A percentile compares a stretch with the other conserved stretches of the same genome.
Evolutionary conservation across 2,329 filamentous ascomycete species (phyloP).

Genomic region (Monilinia fructigena): DNA sequence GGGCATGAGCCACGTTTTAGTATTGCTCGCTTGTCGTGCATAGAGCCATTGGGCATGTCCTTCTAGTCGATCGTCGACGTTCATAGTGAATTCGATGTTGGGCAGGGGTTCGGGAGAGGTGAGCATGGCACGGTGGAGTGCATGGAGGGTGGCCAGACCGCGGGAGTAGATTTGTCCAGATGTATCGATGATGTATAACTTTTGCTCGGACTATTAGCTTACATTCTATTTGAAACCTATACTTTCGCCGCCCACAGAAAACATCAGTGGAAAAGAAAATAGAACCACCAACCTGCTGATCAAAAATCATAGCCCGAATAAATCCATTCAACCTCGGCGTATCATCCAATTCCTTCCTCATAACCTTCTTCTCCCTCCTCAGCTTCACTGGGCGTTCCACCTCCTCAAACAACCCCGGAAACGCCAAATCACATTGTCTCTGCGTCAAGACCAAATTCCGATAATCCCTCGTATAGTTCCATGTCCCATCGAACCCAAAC

Average conservation of each 20-base stretch:
- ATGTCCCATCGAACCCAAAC: conserved; percentile 17
- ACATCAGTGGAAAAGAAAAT: conserved; percentile 22
- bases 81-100: conserved; percentile 52
- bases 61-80: conserved; percentile 49
- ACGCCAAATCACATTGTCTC: conserved; percentile 24
- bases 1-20: conserved; percentile 48
- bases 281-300: conserved; percentile 23
- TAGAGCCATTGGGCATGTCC: conserved; percentile 18
- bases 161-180: conserved; percentile 29
- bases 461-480: conserved; percentile 19
- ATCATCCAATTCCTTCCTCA: conserved; percentile 20
- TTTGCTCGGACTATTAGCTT: not conserved
- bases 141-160: conserved; percentile 48
- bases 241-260: not conserved
- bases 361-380: conserved; percentile 12
- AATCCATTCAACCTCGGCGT: conserved; percentile 16
- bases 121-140: conserved; percentile 51
- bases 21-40: conserved; percentile 4
- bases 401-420: conserved; percentile 26
- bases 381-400: conserved; percentile 24
- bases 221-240: not conserved
- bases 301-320: conserved; percentile 21
- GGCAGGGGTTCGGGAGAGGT: conserved; percentile 49
- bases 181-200: conserved; percentile 20
- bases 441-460: conserved; percentile 19